These are phyloP conservation scores for Pichia sporocuriosa DNA, from an alignment of 805 yeast species.

Conservation along the genomic window DNA sequence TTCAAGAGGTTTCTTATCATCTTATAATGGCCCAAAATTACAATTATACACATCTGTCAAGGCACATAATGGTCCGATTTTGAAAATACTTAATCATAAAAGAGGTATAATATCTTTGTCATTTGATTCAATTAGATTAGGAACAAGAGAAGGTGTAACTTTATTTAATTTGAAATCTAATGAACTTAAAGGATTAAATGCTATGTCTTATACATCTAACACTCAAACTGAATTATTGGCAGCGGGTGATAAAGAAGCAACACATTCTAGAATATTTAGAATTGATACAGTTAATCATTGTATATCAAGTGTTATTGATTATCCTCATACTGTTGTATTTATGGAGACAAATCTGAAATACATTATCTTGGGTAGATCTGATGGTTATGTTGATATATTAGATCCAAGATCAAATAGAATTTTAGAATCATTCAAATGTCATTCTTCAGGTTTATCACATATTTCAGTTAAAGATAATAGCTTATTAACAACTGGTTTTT, in stretches of 20 bases:
- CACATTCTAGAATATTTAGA: constrained; percentile 31
- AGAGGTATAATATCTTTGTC: constrained; percentile 56
- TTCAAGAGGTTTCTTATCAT: constrained; percentile 42
- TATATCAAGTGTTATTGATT: constrained; percentile 33
- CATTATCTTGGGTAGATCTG: constrained; percentile 49
- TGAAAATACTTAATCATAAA: constrained; percentile 46
- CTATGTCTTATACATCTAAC: constrained; percentile 37
- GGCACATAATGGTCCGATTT: constrained; percentile 45
- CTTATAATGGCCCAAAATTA: constrained; percentile 40
- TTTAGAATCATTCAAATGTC: constrained; percentile 50
- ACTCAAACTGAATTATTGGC: constrained; percentile 39
- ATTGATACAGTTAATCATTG: constrained; percentile 37
- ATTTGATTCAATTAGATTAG: constrained; percentile 42
- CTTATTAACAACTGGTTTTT: constrained; percentile 75
- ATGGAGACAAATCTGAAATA: constrained; percentile 47
- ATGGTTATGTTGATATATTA: constrained; percentile 58
- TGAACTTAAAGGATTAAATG: constrained; percentile 28
- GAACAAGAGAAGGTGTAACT: constrained; percentile 51
- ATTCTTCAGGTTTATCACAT: constrained; percentile 54
- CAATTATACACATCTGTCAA: constrained; percentile 51
- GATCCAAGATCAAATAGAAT: constrained; percentile 46
- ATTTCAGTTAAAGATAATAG: constrained; percentile 60
- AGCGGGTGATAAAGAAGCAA: constrained; percentile 30
- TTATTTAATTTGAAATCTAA: constrained; percentile 28
- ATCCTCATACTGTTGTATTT: constrained; percentile 38